Evolutionary conservation across 257 asterid species (phyloP).

Genomic region (Euphrasia confusa): DNA sequence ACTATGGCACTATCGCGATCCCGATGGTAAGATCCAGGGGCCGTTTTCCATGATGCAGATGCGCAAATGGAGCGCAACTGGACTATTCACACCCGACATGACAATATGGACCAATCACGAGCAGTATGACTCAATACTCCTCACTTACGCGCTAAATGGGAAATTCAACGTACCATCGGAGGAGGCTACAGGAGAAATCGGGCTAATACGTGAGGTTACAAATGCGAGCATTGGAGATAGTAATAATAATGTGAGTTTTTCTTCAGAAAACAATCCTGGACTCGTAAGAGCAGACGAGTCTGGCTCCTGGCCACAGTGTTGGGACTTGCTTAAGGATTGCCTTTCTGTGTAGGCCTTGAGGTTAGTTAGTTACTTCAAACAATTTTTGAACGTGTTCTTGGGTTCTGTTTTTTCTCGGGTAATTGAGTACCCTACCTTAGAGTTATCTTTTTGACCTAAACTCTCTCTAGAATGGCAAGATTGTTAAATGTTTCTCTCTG

Average conservation of each 20-base stretch:
- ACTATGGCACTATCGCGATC: slow-evolving; percentile 97
- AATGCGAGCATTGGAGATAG: background rate
- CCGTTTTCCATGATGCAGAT: slow-evolving; percentile 88
- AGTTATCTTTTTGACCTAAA: no score
- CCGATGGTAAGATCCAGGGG: slow-evolving; percentile 82
- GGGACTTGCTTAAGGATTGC: slow-evolving; percentile 60
- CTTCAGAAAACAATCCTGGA: slow-evolving; percentile 27
- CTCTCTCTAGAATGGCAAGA: background rate
- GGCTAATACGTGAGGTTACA: slow-evolving; percentile 7
- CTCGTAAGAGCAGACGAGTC: slow-evolving; percentile 35
- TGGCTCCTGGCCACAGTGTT: slow-evolving; percentile 43
- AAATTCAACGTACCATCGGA: slow-evolving; percentile 42
- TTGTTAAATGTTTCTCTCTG: background rate
- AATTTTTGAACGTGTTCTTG: slow-evolving; percentile 12
- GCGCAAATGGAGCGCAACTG: slow-evolving; percentile 75
- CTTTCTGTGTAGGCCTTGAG: slow-evolving; percentile 86
- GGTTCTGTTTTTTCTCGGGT: no score
- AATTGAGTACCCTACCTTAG: no score
- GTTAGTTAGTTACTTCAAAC: slow-evolving; percentile 40
- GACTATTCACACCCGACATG: slow-evolving; percentile 79
- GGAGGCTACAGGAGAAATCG: slow-evolving; percentile 26
- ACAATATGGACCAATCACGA: slow-evolving; percentile 85
- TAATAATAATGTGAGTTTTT: slow-evolving; percentile 14
- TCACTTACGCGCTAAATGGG: slow-evolving; percentile 59
- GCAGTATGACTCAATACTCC: slow-evolving; percentile 64